phyloP scores from a whole-genome alignment of 495 filamentous ascomycete genomes.

The Pyrenula massariospora region DNA sequence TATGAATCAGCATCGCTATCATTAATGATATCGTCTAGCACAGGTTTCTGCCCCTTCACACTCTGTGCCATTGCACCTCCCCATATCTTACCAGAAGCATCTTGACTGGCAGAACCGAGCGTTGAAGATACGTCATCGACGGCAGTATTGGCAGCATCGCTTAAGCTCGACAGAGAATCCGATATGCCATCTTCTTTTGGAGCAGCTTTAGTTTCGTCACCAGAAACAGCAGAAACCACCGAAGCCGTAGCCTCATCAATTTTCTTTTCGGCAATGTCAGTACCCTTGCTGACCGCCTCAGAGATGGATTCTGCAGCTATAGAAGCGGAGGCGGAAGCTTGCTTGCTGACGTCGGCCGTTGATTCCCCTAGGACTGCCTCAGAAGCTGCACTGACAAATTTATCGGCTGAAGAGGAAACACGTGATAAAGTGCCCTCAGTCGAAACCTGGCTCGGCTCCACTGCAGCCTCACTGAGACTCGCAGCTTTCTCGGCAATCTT shows the following conservation, averaged over 20 bases:
- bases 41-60: slow-evolving; percentile 33
- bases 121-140: slow-evolving; percentile 10
- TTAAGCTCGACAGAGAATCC: slow-evolving; percentile 13
- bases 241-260: not conserved
- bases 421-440: slow-evolving; percentile 21
- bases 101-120: slow-evolving; percentile 16
- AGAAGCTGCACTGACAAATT: slow-evolving; percentile 21
- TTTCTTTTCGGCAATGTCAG: not conserved
- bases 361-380: slow-evolving; percentile 15
- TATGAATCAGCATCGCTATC: slow-evolving; percentile 31
- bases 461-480: slow-evolving; percentile 24
- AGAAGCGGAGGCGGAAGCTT: slow-evolving; percentile 15
- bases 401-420: slow-evolving; percentile 14
- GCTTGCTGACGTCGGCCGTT: slow-evolving; percentile 10
- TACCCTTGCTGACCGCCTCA: not conserved
- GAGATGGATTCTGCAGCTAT: not conserved
- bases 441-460: slow-evolving; percentile 21
- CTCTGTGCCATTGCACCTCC: slow-evolving; percentile 44
- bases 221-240: not conserved
- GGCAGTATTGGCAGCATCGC: slow-evolving; percentile 5
- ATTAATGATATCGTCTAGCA: slow-evolving; percentile 41
- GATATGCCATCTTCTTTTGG: slow-evolving; percentile 15
- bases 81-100: slow-evolving; percentile 31
- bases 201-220: slow-evolving; percentile 5
- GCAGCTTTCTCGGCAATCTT: slow-evolving; percentile 29